These are phyloP conservation scores for Yarrowia yakushimensis DNA, from an alignment of 805 yeast genomes.

Conservation along the genomic window DNA sequence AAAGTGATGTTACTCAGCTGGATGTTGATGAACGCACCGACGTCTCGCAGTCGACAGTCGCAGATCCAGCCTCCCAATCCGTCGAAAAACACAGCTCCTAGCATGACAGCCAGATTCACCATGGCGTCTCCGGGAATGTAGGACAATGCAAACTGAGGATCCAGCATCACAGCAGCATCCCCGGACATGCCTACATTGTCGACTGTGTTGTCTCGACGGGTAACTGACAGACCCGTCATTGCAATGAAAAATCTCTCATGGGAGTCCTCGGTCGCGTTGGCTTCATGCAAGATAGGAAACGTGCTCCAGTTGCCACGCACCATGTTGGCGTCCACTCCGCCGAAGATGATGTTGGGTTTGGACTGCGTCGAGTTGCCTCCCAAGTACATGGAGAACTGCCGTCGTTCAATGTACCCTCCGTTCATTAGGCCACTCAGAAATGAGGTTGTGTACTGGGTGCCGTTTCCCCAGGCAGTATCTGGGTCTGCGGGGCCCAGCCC, in stretches of 20 bases:
- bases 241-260: not conserved
- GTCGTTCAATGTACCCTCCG: not conserved
- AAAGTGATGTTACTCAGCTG: conserved; percentile 9
- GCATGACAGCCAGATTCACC: conserved; percentile 6
- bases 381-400: conserved; percentile 1
- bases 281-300: conserved; percentile 10
- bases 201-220: not conserved
- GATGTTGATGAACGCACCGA: conserved; percentile 11
- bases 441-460: not conserved
- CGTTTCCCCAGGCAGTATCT: not conserved
- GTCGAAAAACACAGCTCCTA: conserved; percentile 14
- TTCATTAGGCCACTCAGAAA: not conserved
- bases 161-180: not conserved
- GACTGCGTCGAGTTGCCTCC: not conserved
- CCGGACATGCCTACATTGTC: conserved; percentile 1
- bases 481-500: not conserved
- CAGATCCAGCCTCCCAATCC: conserved; percentile 8
- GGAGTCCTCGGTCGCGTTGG: not conserved
- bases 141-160: conserved; percentile 11
- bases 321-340: conserved; percentile 20
- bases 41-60: not conserved
- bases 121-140: conserved; percentile 6
- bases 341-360: conserved; percentile 13
- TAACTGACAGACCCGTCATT: conserved; percentile 3
- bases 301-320: conserved; percentile 16